Evolutionary conservation across 768 basidiomycete genomes (phyloP).

Genomic region (Podaxis rugospora): DNA sequence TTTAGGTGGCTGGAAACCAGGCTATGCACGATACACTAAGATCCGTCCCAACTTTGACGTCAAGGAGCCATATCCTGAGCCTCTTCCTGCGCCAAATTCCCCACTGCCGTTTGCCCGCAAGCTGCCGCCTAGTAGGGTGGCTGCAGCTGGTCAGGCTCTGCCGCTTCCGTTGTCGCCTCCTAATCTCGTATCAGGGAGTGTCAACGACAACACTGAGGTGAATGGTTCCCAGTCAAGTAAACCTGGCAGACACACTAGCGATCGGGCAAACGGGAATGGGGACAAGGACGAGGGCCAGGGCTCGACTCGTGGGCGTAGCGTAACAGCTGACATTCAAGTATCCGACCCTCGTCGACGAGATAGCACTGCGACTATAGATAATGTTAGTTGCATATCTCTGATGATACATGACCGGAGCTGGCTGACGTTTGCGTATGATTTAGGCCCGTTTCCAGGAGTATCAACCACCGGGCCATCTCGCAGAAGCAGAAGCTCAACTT

Average conservation of each 20-base stretch:
- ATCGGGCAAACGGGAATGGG: too few relatives aligned
- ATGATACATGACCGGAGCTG: background rate
- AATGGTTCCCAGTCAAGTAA: too few relatives aligned
- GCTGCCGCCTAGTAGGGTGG: slow-evolving; percentile 1
- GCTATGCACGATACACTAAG: slow-evolving; percentile 12
- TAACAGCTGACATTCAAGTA: background rate
- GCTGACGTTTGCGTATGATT: background rate
- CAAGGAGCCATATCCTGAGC: slow-evolving; percentile 20
- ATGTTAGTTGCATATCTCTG: background rate
- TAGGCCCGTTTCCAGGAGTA: background rate
- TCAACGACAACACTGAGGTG: background rate
- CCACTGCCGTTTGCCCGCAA: slow-evolving; percentile 18
- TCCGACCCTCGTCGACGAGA: background rate
- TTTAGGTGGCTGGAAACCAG: slow-evolving; percentile 4
- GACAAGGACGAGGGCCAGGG: background rate
- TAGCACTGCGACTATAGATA: background rate
- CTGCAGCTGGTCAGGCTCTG: background rate
- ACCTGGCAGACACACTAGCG: background rate
- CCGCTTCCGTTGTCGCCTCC: background rate
- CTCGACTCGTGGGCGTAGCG: background rate
- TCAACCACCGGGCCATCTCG: background rate
- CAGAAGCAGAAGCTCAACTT: background rate
- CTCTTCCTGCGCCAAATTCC: slow-evolving; percentile 19
- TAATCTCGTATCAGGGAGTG: background rate
- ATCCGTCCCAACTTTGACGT: slow-evolving; percentile 20